These are phyloP conservation scores for Debaryomyces coudertii DNA, from an alignment of 1,139 yeast genomes.

Conservation along the genomic window DNA sequence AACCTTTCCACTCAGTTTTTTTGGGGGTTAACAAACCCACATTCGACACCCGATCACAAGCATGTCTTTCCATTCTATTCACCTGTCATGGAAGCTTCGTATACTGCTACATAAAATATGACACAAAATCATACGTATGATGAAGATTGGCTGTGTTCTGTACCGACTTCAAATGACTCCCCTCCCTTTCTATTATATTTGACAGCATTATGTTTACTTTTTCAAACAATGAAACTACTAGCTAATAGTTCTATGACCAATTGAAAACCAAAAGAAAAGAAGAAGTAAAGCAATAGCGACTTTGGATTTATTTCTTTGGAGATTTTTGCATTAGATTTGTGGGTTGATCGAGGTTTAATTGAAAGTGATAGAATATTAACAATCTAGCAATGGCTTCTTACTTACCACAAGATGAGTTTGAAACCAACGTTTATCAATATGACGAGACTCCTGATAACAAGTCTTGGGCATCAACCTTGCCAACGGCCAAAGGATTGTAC, in stretches of 20 bases:
- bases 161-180: slow-evolving; percentile 3
- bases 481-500: slow-evolving; percentile 85
- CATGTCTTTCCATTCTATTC: neutral
- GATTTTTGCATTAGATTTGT: neutral
- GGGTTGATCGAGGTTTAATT: neutral
- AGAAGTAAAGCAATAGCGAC: neutral
- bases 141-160: slow-evolving; percentile 4
- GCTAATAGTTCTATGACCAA: neutral
- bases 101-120: neutral
- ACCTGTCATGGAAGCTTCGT: neutral
- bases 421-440: slow-evolving; percentile 57
- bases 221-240: neutral
- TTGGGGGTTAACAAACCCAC: neutral
- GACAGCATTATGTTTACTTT: neutral
- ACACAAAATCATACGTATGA: slow-evolving; percentile 6
- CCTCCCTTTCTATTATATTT: slow-evolving; percentile 4
- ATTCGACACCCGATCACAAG: neutral
- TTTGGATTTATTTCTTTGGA: neutral
- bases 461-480: slow-evolving; percentile 92
- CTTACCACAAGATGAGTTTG: slow-evolving; percentile 45
- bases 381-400: slow-evolving; percentile 32
- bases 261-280: neutral
- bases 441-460: slow-evolving; percentile 77
- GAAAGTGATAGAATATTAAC: slow-evolving; percentile 2
- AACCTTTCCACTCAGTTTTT: neutral